Base-by-base conservation (phyloP, 768 basidiomycete species). In the Podaxis sp. region DNA sequence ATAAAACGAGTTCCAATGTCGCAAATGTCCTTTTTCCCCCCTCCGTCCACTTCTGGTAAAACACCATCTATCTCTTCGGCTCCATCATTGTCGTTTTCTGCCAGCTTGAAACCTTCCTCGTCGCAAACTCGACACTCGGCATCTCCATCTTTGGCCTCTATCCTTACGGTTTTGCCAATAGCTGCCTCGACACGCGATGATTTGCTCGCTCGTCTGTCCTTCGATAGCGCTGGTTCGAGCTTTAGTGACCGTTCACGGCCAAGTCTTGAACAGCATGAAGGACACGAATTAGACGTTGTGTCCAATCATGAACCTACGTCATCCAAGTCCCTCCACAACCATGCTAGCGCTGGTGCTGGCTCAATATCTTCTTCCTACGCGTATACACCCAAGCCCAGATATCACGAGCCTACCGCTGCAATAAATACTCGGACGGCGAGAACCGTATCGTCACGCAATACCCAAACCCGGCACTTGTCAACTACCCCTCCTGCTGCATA, bases 1-100 rank as follows among this genome's bases (percentile, higher is more conserved):
- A 73, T 85, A 50, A 77, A 75, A 40, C 80, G 80, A 57, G 72
- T 86, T 51, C 84, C 84, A 53, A 70, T 74, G 4, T 82, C 80
- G 6, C 78, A 82, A 65, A 70, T 86, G 24, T 82, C 84, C 1
- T 85, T 81, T 69, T 86, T 86, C 64, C 85, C 85, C 15, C 82
- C 85, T 0, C 72, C 80, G 8, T 71, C 75, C 24, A 70, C 66
- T 55, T 63, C 72, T 56, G 66, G 64, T 54, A 64, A 65, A 29
- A 61, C 54, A 33, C 64, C 64, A 52, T 55, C 70, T 37, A 41
- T 56, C 22, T 24, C 65, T 29, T 59, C 50, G 63, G 64, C 53
- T 62, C 66, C 46, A 61, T 59, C 33, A 12, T 47, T 53, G 65
- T 63, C 64, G 65, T 57, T 51, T 63, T 65, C 64, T 24, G 36